Percentiles rank a stretch among this genome's conserved stretches.
Conservation (phyloP, 2,329 filamentous ascomycete species). For the Nigrospora oryzae region DNA sequence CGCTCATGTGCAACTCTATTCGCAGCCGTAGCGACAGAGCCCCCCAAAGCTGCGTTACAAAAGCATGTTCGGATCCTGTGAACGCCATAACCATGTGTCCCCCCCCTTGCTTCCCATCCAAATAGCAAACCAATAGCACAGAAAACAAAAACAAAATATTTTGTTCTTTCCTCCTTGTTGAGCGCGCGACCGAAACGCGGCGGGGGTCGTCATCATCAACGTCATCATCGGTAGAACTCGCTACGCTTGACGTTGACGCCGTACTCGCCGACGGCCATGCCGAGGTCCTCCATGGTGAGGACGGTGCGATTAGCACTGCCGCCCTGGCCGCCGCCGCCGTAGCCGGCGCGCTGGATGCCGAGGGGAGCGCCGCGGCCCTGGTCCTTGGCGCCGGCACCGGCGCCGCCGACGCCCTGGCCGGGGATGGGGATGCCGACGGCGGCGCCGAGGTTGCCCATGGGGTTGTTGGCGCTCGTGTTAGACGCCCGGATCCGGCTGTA, state of each 20-base stretch:
- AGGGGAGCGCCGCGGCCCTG: constrained; percentile 51
- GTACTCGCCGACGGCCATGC: constrained; percentile 97
- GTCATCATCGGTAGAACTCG: constrained; percentile 90
- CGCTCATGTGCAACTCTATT: too few relatives aligned
- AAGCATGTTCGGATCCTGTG: not conserved
- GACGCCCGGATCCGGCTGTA: constrained; percentile 94
- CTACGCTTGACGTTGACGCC: constrained; percentile 95
- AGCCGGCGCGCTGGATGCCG: constrained; percentile 70
- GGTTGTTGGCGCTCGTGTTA: constrained; percentile 79
- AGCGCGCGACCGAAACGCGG: too few relatives aligned
- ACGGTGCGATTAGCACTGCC: constrained; percentile 87
- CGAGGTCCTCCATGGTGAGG: constrained; percentile 95
- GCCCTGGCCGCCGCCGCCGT: constrained; percentile 81
- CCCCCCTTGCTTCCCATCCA: not conserved
- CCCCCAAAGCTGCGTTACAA: too few relatives aligned
- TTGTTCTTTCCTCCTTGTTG: too few relatives aligned
- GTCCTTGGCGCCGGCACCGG: constrained; percentile 47
- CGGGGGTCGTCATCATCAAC: not conserved
- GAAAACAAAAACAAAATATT: too few relatives aligned
- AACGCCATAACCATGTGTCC: not conserved
- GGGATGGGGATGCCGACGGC: constrained; percentile 61
- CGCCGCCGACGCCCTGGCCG: constrained; percentile 48
- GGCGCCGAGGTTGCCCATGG: constrained; percentile 77
- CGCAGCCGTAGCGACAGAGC: too few relatives aligned
- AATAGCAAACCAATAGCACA: too few relatives aligned